A percentile compares a stretch with the other conserved stretches of the same genome.
Evolutionary conservation across 1,139 yeast species (phyloP).

Genomic region (Protomyces inouyei): DNA sequence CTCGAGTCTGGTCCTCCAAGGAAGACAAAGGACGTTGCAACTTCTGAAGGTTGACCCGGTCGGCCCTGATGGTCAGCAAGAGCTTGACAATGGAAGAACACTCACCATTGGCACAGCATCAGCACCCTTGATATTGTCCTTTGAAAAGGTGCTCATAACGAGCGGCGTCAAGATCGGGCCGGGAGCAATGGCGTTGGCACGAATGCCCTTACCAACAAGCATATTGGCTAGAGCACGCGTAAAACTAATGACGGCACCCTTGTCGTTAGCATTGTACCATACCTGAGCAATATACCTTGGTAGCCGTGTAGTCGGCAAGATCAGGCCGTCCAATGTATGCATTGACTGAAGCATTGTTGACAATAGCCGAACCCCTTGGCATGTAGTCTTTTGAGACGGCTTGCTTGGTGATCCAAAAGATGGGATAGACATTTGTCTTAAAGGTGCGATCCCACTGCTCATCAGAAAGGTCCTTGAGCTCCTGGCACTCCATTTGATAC

Average conservation of each 20-base stretch:
- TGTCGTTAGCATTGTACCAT: no score
- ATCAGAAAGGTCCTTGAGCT: constrained; percentile 10
- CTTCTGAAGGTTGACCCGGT: constrained; percentile 17
- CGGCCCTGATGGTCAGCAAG: neutral
- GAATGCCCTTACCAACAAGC: constrained; percentile 46
- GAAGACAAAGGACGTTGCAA: constrained; percentile 17
- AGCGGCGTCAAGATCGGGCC: constrained; percentile 63
- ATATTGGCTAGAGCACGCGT: constrained; percentile 61
- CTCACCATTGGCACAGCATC: constrained; percentile 2
- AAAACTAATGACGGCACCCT: constrained; percentile 40
- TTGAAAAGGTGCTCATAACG: neutral
- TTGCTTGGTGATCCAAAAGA: constrained; percentile 12
- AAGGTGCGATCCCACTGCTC: constrained; percentile 1
- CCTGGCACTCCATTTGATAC: constrained; percentile 19
- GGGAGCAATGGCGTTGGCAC: constrained; percentile 66
- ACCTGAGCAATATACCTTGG: neutral
- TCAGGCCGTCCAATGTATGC: constrained; percentile 18
- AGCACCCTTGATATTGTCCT: constrained; percentile 3
- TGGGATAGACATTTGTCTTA: constrained; percentile 4
- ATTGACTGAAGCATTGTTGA: constrained; percentile 12
- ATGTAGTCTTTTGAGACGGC: constrained; percentile 2
- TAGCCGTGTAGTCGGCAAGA: constrained; percentile 7
- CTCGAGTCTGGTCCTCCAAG: constrained; percentile 11
- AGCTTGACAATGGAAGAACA: neutral
- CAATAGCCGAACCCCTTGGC: constrained; percentile 6